Evolutionary conservation across 177 flowering plant genomes (phyloP).

Genomic region (Tripterygium wilfordii): DNA sequence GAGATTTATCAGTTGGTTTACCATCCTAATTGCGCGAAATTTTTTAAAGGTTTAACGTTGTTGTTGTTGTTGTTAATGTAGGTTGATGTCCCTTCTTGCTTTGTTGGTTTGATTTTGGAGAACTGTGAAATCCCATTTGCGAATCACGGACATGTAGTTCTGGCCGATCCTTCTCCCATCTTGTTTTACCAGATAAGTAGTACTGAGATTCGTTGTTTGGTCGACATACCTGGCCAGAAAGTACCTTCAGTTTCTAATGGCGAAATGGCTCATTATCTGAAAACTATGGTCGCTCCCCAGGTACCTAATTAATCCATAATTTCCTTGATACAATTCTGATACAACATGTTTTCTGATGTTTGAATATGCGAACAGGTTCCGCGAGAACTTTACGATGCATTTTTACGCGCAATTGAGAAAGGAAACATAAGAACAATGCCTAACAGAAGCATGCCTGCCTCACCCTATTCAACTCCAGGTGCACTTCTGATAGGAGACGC

Average conservation of each 20-base stretch:
- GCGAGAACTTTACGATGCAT: slow-evolving; percentile 13
- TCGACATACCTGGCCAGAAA: slow-evolving; percentile 10
- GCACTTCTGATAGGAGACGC: slow-evolving; percentile 24
- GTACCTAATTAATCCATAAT: too few relatives aligned
- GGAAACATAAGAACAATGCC: slow-evolving; percentile 23
- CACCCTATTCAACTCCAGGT: slow-evolving; percentile 22
- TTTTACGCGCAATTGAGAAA: slow-evolving; percentile 12
- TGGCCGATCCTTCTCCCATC: slow-evolving; percentile 9
- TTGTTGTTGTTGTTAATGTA: slow-evolving; percentile 2
- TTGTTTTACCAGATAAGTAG: slow-evolving; percentile 7
- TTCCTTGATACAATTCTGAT: too few relatives aligned
- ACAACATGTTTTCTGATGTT: too few relatives aligned
- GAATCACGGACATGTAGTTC: slow-evolving; percentile 5
- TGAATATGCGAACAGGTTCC: too few relatives aligned
- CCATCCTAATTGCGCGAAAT: neutral
- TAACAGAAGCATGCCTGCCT: slow-evolving; percentile 23
- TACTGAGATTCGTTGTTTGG: slow-evolving; percentile 8
- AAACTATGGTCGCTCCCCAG: slow-evolving; percentile 14
- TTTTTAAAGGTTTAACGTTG: neutral
- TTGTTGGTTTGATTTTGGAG: slow-evolving; percentile 9
- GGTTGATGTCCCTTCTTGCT: slow-evolving; percentile 9
- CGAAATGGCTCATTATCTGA: slow-evolving; percentile 9
- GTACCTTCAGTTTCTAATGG: slow-evolving; percentile 11
- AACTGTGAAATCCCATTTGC: slow-evolving; percentile 5
- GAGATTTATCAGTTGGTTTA: too few relatives aligned